These are phyloP conservation scores for Metarhizium rileyi DNA, from an alignment of 2,329 filamentous ascomycete species.

Conservation along the genomic window DNA sequence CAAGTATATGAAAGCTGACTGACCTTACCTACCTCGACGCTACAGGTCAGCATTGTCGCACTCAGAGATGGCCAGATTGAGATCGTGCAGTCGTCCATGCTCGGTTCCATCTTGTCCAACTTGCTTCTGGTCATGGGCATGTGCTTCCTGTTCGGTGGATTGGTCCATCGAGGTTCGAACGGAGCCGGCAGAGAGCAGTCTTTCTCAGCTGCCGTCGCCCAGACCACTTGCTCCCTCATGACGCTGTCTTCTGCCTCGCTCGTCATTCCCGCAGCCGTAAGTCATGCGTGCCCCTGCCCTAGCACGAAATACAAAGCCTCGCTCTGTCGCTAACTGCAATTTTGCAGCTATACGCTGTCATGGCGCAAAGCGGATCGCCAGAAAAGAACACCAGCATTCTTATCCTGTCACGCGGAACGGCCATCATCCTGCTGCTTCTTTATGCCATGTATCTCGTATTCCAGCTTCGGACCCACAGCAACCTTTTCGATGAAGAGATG, in stretches of 20 bases:
- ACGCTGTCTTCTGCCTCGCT: conserved; percentile 66
- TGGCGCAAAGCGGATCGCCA: conserved; percentile 34
- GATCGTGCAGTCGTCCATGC: conserved; percentile 96
- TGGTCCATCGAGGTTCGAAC: conserved; percentile 47
- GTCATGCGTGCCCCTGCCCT: background rate
- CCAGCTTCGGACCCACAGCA: conserved; percentile 65
- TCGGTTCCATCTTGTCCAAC: conserved; percentile 91
- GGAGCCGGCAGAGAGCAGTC: conserved; percentile 55
- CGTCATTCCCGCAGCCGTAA: conserved; percentile 64
- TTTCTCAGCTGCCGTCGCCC: conserved; percentile 69
- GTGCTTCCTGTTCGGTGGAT: conserved; percentile 68
- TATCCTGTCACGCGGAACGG: conserved; percentile 63
- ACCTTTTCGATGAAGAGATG: conserved; percentile 55
- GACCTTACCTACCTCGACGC: background rate
- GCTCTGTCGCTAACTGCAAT: background rate
- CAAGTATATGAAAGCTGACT: background rate
- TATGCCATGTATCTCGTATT: conserved; percentile 72
- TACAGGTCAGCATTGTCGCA: conserved; percentile 82
- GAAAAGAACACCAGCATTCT: conserved; percentile 48
- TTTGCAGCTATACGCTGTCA: conserved; percentile 54
- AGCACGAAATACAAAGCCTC: background rate
- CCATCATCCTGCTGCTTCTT: conserved; percentile 63
- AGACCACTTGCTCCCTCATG: conserved; percentile 68
- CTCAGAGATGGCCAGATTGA: conserved; percentile 78
- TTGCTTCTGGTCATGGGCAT: conserved; percentile 78